These are phyloP conservation scores for Xylaria castorea DNA, from an alignment of 495 filamentous ascomycete species.

Conservation along the genomic window DNA sequence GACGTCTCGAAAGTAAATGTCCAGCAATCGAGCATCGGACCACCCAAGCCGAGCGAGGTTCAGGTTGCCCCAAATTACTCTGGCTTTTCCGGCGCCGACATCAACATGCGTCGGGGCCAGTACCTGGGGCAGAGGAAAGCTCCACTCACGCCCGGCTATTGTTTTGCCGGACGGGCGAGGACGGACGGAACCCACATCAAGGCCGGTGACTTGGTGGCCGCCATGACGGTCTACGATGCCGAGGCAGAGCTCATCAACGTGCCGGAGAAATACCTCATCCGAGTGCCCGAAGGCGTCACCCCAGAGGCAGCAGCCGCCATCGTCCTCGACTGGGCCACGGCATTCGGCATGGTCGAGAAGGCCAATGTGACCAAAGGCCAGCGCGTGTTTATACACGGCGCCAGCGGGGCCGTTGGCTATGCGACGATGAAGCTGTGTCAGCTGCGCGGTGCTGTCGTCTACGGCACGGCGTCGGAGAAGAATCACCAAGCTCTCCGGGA, in stretches of 20 bases:
- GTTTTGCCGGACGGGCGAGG: conserved; percentile 45
- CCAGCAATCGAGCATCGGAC: conserved; percentile 37
- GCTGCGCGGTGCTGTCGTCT: conserved; percentile 48
- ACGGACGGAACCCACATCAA: conserved; percentile 40
- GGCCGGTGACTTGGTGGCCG: conserved; percentile 44
- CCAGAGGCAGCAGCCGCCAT: conserved; percentile 42
- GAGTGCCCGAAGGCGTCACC: conserved; percentile 46
- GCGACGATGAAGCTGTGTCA: conserved; percentile 44
- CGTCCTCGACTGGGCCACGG: conserved; percentile 49
- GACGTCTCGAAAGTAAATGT: conserved; percentile 42
- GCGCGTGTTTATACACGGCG: conserved; percentile 53
- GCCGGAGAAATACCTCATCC: conserved; percentile 47
- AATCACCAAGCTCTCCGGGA: conserved; percentile 46
- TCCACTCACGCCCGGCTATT: conserved; percentile 53
- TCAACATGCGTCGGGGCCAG: conserved; percentile 51
- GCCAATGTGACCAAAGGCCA: conserved; percentile 47
- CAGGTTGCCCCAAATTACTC: conserved; percentile 52
- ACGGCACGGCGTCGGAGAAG: conserved; percentile 48
- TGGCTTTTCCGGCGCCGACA: conserved; percentile 50
- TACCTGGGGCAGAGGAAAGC: conserved; percentile 49
- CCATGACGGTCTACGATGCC: conserved; percentile 49
- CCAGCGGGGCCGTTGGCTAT: conserved; percentile 52
- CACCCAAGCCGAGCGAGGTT: conserved; percentile 43
- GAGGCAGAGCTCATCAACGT: conserved; percentile 49
- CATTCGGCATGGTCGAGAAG: conserved; percentile 47